Base-by-base conservation (phyloP, 2,329 filamentous ascomycete species). In the Alternaria consortialis region DNA sequence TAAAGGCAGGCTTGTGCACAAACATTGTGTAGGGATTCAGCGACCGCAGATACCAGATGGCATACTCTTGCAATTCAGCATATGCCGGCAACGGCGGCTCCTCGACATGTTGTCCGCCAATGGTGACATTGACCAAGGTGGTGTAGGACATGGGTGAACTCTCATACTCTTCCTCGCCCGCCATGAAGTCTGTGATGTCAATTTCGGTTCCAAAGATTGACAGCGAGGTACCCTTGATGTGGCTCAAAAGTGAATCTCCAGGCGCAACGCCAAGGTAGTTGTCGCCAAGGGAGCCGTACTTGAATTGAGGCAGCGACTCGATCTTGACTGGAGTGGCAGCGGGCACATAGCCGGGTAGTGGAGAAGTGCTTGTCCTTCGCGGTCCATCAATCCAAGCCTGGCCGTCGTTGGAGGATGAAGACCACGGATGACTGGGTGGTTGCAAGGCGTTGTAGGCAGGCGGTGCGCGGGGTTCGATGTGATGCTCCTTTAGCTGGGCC, bases 171-270 rank as follows among this genome's bases (percentile, higher is more conserved):
- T 87, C 83, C 62, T 92, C 90, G 1, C 84, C 82, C 1, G 86
- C 87, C 47, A 89, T 85, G 71, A 92, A 93, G 44, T 90, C 87
- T 12, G 90, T 88, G 42, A 94, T 86, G 76, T 96, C 91, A 70
- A 95, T 90, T 46, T 91, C 90, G 68, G 90, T 91, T 34, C 92
- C 92, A 42, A 95, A 87, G 54, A 96, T 87, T 1, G 91, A 89
- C n/a, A 95, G 81, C 8, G 87, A 88, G 0, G 90, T 93, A 47
- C 91, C 91, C 70, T 90, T 89, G 72, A 94, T 90, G 7, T 90
- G 89, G 77, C 88, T 92, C 37, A 93, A 79, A 52, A 88, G 87
- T 8, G 86, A 85, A 67, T 86, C 87, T 56, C 90, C 87, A 7
- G 85, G 84, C 3, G 85, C 85, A 17, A 86, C 87, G 37, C 90